Percentiles rank a stretch among this genome's conserved stretches.
phyloP scores from a whole-genome alignment of 345 rosid genomes.

The Laguncularia racemosa region DNA sequence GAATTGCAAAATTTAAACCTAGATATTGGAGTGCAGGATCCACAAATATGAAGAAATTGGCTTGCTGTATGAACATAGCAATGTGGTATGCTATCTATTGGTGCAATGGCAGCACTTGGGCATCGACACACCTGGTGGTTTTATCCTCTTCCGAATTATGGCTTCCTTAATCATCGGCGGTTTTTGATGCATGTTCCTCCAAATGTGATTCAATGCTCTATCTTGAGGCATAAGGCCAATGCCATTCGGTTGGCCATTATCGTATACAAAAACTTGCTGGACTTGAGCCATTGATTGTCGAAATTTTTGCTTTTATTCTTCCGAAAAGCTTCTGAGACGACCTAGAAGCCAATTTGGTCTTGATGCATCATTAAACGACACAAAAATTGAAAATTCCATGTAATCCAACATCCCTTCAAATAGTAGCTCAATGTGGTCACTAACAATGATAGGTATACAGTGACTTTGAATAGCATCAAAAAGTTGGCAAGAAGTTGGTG shows the following conservation, averaged over 20 bases:
- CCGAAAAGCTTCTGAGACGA: constrained; percentile 52
- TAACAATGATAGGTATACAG: constrained; percentile 84
- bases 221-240: constrained; percentile 55
- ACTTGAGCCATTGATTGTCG: constrained; percentile 50
- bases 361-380: constrained; percentile 64
- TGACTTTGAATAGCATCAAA: constrained; percentile 96
- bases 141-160: constrained; percentile 58
- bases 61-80: too few relatives aligned
- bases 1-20: too few relatives aligned
- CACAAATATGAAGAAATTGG: too few relatives aligned
- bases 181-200: constrained; percentile 77
- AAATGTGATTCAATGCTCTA: constrained; percentile 79
- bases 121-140: constrained; percentile 51
- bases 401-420: constrained; percentile 84
- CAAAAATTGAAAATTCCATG: constrained; percentile 66
- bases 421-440: constrained; percentile 84
- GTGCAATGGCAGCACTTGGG: constrained; percentile 62
- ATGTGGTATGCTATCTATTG: too few relatives aligned
- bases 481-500: constrained; percentile 93
- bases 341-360: constrained; percentile 59
- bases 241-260: constrained; percentile 53
- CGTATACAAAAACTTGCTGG: constrained; percentile 60
- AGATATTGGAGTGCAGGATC: too few relatives aligned
- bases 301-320: constrained; percentile 35
- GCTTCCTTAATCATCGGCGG: constrained; percentile 71